Conservation (phyloP, 208 protist genomes). For the Herpetomonas tarakana region DNA sequence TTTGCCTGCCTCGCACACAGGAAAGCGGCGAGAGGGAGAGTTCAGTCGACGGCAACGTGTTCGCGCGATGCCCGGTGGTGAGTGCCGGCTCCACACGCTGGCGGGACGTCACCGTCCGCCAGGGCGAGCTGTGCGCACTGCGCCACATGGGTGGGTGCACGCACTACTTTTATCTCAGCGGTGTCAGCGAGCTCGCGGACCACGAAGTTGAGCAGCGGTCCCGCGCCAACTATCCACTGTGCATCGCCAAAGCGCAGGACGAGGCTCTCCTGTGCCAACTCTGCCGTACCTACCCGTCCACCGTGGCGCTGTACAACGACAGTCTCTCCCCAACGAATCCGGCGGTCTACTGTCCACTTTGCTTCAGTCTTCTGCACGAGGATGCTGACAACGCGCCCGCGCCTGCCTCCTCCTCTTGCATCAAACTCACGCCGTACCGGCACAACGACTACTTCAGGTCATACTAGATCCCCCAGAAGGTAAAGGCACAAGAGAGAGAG, state of each 20-base stretch:
- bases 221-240: conserved; percentile 47
- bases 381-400: conserved; percentile 40
- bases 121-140: conserved; percentile 64
- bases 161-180: conserved; percentile 73
- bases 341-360: conserved; percentile 62
- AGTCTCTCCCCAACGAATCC: conserved; percentile 37
- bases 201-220: conserved; percentile 23
- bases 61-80: conserved; percentile 54
- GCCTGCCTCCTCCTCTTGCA: too few relatives aligned
- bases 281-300: conserved; percentile 62
- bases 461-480: too few relatives aligned
- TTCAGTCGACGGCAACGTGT: too few relatives aligned
- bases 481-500: too few relatives aligned
- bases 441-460: too few relatives aligned
- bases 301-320: conserved; percentile 61
- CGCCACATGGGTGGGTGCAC: conserved; percentile 67
- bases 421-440: conserved; percentile 25
- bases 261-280: conserved; percentile 45
- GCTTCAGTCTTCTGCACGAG: conserved; percentile 66
- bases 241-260: conserved; percentile 33
- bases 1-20: background rate
- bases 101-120: conserved; percentile 53
- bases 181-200: conserved; percentile 33
- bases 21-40: conserved; percentile 1
- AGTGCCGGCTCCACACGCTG: conserved; percentile 65